These are phyloP conservation scores for Angomonas ambiguus DNA, from an alignment of 208 protist species.

Conservation along the genomic window DNA sequence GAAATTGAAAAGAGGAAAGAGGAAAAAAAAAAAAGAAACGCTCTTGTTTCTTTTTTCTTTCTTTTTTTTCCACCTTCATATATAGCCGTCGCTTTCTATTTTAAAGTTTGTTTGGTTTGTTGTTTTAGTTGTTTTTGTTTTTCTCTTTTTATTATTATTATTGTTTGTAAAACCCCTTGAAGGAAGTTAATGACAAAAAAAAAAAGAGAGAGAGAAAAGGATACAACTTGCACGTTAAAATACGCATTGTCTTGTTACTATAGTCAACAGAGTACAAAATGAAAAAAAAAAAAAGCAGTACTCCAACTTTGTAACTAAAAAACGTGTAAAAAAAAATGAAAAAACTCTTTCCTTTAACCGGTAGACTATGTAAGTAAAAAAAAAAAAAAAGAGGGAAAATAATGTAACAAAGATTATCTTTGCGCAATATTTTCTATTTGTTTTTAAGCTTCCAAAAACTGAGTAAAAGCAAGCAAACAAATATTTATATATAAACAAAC, in stretches of 20 bases:
- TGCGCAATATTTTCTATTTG: not conserved
- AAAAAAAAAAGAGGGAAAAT: conserved; percentile 7
- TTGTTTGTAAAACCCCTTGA: conserved; percentile 2
- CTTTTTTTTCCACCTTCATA: conserved; percentile 13
- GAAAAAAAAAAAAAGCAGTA: conserved; percentile 1
- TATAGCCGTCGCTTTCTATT: not conserved
- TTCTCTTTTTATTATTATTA: conserved; percentile 12
- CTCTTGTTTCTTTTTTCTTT: conserved; percentile 14
- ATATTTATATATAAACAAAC: not conserved
- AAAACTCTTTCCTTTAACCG: not conserved
- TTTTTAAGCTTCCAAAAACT: conserved; percentile 8
- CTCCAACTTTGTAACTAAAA: not conserved
- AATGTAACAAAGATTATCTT: not conserved
- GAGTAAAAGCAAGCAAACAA: not conserved
- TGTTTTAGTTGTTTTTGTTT: conserved; percentile 9
- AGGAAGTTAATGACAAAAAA: conserved; percentile 10
- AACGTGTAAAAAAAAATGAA: conserved; percentile 4
- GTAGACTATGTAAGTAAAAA: not conserved
- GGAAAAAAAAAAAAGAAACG: conserved; percentile 15
- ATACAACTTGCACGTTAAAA: not conserved
- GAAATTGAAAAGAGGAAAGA: conserved; percentile 7
- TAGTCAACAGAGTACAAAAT: too few species aligned
- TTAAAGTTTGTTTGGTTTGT: not conserved
- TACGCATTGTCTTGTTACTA: too few species aligned
- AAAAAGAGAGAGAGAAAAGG: conserved; percentile 2